phyloP scores from a whole-genome alignment of 306 rosid genomes.

The Acacia acuminata region DNA sequence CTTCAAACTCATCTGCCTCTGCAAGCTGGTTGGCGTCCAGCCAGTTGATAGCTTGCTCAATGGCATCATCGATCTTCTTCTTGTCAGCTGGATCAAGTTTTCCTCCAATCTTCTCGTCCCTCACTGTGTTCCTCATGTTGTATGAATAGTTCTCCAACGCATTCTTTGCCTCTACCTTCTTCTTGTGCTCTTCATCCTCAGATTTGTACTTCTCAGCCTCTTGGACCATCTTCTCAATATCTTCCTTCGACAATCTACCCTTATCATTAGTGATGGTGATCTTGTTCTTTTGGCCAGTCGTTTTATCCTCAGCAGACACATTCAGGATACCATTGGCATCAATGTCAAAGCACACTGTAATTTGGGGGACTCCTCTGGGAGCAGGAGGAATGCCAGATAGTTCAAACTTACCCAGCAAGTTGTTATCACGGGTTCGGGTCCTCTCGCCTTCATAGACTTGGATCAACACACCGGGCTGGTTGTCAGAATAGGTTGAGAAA shows the following conservation, averaged over 20 bases:
- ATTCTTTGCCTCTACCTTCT: conserved; percentile 65
- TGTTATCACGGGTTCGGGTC: conserved; percentile 55
- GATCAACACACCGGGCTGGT: conserved; percentile 79
- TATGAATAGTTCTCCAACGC: conserved; percentile 54
- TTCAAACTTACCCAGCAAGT: conserved; percentile 45
- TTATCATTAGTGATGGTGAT: conserved; percentile 75
- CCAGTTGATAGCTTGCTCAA: conserved; percentile 67
- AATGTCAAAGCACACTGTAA: conserved; percentile 45
- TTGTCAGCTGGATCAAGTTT: conserved; percentile 56
- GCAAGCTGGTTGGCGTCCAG: conserved; percentile 66
- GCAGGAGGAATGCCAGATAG: conserved; percentile 50
- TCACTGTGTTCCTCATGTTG: conserved; percentile 77
- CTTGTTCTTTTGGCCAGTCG: conserved; percentile 72
- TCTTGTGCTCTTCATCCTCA: conserved; percentile 73
- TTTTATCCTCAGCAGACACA: conserved; percentile 70
- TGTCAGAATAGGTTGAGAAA: conserved; percentile 64
- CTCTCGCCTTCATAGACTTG: conserved; percentile 74
- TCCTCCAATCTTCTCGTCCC: conserved; percentile 64
- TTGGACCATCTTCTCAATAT: conserved; percentile 76
- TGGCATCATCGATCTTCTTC: conserved; percentile 68
- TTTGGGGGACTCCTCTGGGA: conserved; percentile 44
- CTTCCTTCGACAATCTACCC: conserved; percentile 73
- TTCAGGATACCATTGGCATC: conserved; percentile 75
- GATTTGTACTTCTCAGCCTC: conserved; percentile 79
- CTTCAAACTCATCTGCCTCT: conserved; percentile 51